Percentiles rank a stretch among this genome's conserved stretches.
Evolutionary conservation across 345 rosid species (phyloP).

Genomic region (Hevea brasiliensis): DNA sequence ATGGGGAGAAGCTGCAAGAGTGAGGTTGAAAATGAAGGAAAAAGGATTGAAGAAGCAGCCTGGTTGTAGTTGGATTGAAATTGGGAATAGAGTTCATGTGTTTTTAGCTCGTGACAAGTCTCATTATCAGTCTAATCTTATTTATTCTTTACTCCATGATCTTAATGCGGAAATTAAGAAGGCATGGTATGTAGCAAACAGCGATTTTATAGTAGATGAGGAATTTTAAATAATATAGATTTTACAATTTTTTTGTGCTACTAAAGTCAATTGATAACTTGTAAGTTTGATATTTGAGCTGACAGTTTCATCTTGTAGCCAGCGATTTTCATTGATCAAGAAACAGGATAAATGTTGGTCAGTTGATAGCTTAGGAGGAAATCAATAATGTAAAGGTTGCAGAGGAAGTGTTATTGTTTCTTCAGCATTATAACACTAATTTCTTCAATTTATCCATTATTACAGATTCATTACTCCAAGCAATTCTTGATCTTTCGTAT

Average conservation of each 20-base stretch:
- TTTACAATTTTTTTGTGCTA: background rate
- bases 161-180: slow-evolving; percentile 50
- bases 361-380: too few species aligned
- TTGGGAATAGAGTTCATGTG: background rate
- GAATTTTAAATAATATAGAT: background rate
- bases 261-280: too few species aligned
- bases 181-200: slow-evolving; percentile 7
- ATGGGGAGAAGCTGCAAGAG: background rate
- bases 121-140: slow-evolving; percentile 37
- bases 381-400: too few species aligned
- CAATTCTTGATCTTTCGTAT: too few species aligned
- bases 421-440: too few species aligned
- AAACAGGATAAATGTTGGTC: too few species aligned
- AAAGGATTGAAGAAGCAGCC: background rate
- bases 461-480: too few species aligned
- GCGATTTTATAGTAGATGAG: slow-evolving; percentile 8
- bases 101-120: slow-evolving; percentile 52
- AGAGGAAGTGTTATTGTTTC: too few species aligned
- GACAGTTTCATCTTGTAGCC: too few species aligned
- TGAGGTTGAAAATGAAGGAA: background rate
- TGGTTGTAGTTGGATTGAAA: background rate
- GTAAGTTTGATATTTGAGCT: too few species aligned
- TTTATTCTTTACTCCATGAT: slow-evolving; percentile 38
- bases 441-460: too few species aligned
- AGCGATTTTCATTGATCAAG: too few species aligned